phyloP scores from a whole-genome alignment of 441 rosid genomes.

The Manihot esculenta region DNA sequence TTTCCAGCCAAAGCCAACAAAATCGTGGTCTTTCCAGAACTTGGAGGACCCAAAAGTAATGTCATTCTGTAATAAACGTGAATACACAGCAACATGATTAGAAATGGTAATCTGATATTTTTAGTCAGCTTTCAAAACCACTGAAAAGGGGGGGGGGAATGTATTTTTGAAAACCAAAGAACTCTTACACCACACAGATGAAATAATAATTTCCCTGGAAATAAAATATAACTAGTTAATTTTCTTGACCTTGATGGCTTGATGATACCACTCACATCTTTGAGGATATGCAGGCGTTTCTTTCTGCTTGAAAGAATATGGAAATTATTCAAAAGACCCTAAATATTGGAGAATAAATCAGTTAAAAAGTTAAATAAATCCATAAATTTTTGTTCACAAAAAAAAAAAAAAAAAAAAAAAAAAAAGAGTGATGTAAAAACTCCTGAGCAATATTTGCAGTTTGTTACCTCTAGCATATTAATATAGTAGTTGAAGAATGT shows the following conservation, averaged over 20 bases:
- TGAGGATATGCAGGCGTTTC: conserved; percentile 52
- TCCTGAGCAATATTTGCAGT: not conserved
- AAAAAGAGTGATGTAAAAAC: not conserved
- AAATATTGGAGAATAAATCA: not conserved
- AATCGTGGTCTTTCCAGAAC: conserved; percentile 33
- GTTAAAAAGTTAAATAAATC: not conserved
- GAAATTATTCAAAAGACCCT: conserved; percentile 46
- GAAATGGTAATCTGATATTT: not conserved
- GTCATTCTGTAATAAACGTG: conserved; percentile 40
- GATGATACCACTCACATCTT: conserved; percentile 69
- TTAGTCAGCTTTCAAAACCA: too few relatives aligned
- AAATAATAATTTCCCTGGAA: too few relatives aligned
- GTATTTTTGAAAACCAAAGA: too few relatives aligned
- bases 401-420: too few relatives aligned
- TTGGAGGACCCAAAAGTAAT: conserved; percentile 45
- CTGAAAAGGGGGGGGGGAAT: too few relatives aligned
- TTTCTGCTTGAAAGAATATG: conserved; percentile 56
- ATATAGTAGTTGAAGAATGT: conserved; percentile 47
- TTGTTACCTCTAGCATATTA: conserved; percentile 49
- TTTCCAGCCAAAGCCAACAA: conserved; percentile 34
- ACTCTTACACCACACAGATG: too few relatives aligned
- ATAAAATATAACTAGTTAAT: too few relatives aligned
- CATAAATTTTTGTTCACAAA: too few relatives aligned
- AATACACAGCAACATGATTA: not conserved
- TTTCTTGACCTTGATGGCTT: conserved; percentile 54